Conservation (phyloP, 192 early-diverging fungal genomes). For the Podila horticola region DNA sequence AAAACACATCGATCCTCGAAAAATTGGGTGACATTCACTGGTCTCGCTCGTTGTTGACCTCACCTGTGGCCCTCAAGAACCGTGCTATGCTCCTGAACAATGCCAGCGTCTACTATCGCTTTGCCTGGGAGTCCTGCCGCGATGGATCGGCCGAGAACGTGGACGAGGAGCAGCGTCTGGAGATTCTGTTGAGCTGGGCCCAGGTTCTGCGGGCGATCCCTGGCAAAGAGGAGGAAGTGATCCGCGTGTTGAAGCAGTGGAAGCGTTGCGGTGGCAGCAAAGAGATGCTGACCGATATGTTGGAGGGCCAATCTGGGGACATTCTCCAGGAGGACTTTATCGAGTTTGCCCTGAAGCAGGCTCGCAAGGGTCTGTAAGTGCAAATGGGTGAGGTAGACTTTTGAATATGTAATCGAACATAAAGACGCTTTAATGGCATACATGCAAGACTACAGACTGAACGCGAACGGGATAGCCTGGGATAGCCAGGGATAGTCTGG, state of each 20-base stretch:
- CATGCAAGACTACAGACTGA: too few relatives aligned
- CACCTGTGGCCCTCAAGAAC: constrained; percentile 54
- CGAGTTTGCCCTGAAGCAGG: constrained; percentile 35
- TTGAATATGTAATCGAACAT: not conserved
- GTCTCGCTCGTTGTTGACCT: constrained; percentile 48
- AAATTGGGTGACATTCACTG: constrained; percentile 63
- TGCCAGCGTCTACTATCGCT: constrained; percentile 62
- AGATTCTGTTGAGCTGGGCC: constrained; percentile 48
- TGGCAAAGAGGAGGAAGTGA: constrained; percentile 44
- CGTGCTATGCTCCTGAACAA: constrained; percentile 58
- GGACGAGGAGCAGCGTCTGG: constrained; percentile 53
- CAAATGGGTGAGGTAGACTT: not conserved
- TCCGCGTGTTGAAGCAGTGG: constrained; percentile 49
- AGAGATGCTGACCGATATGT: constrained; percentile 32
- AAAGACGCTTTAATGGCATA: too few relatives aligned
- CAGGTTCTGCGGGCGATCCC: constrained; percentile 39
- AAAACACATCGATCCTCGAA: constrained; percentile 60
- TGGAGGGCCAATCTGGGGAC: constrained; percentile 30
- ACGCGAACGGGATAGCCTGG: too few relatives aligned
- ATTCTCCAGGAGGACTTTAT: constrained; percentile 43
- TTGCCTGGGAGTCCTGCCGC: constrained; percentile 56
- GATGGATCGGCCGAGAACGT: constrained; percentile 54
- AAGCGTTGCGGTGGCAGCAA: constrained; percentile 37
- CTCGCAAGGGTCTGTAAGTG: constrained; percentile 12
- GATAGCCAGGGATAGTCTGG: too few relatives aligned